Conservation (phyloP, 371 early-diverging fungal species). For the Umbelopsis sp. region DNA sequence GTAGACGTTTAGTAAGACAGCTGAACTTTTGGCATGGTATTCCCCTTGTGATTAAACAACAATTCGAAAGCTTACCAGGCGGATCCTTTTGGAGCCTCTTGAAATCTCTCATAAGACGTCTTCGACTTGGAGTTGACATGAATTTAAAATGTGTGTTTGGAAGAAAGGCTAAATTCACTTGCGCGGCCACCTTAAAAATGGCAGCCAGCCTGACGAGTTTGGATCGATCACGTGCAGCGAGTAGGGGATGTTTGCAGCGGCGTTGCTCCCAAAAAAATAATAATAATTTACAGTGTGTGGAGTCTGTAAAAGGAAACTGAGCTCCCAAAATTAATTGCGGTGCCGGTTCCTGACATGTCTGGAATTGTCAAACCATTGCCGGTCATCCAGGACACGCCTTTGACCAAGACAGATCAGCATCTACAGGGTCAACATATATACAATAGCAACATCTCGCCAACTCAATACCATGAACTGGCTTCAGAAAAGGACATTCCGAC, state of each 20-base stretch:
- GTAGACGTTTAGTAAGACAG: not conserved
- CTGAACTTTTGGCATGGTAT: not conserved
- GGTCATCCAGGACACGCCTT: not conserved
- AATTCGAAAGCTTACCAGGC: constrained; percentile 60
- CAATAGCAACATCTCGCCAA: not conserved
- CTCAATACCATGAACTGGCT: not conserved
- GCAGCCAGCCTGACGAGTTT: not conserved
- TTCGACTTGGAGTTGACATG: constrained; percentile 89
- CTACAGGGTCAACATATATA: not conserved
- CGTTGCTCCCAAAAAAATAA: not conserved
- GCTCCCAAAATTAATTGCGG: not conserved
- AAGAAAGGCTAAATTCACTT: not conserved
- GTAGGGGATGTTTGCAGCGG: too few relatives aligned
- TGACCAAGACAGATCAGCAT: constrained; percentile 11
- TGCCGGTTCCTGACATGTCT: constrained; percentile 9
- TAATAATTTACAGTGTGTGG: not conserved
- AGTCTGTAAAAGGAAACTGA: not conserved
- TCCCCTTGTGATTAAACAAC: not conserved
- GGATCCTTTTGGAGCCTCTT: constrained; percentile 96
- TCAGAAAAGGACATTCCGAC: not conserved
- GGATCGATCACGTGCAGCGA: not conserved
- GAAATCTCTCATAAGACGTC: constrained; percentile 94
- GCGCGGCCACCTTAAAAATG: not conserved
- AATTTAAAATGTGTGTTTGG: not conserved
- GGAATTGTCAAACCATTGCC: constrained; percentile 8